These are phyloP conservation scores for Wickerhamomyces sp. DNA, from an alignment of 1,139 yeast species.

Conservation along the genomic window DNA sequence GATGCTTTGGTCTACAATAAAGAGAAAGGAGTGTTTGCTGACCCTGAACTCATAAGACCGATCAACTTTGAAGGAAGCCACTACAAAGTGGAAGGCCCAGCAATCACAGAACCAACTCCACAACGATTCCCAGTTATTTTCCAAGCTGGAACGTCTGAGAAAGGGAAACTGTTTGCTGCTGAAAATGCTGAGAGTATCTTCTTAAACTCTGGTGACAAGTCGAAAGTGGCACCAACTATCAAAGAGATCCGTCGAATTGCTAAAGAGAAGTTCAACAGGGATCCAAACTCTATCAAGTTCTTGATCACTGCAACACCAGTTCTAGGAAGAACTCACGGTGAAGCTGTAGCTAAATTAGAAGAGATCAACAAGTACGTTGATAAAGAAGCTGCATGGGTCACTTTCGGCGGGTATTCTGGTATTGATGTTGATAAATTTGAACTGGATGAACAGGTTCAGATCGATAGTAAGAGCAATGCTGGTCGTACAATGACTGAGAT, in stretches of 20 bases:
- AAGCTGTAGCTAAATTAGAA: conserved; percentile 28
- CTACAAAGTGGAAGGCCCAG: conserved; percentile 35
- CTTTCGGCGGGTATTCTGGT: conserved; percentile 35
- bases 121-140: conserved; percentile 37
- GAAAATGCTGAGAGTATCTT: conserved; percentile 35
- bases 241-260: conserved; percentile 28
- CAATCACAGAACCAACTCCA: conserved; percentile 33
- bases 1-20: conserved; percentile 32
- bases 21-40: conserved; percentile 28
- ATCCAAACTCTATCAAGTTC: conserved; percentile 25
- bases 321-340: conserved; percentile 28
- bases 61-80: conserved; percentile 33
- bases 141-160: conserved; percentile 37
- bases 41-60: conserved; percentile 30
- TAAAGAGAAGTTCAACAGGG: conserved; percentile 24
- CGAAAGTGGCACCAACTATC: conserved; percentile 27
- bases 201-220: conserved; percentile 27
- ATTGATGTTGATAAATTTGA: conserved; percentile 31
- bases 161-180: conserved; percentile 36
- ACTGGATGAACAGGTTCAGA: conserved; percentile 28
- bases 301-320: conserved; percentile 22
- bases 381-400: conserved; percentile 34
- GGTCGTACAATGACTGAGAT: conserved; percentile 23
- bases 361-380: conserved; percentile 28
- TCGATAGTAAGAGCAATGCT: conserved; percentile 25